phyloP scores from a whole-genome alignment of 768 basidiomycete species.

The Fibroporia radiculosa region DNA sequence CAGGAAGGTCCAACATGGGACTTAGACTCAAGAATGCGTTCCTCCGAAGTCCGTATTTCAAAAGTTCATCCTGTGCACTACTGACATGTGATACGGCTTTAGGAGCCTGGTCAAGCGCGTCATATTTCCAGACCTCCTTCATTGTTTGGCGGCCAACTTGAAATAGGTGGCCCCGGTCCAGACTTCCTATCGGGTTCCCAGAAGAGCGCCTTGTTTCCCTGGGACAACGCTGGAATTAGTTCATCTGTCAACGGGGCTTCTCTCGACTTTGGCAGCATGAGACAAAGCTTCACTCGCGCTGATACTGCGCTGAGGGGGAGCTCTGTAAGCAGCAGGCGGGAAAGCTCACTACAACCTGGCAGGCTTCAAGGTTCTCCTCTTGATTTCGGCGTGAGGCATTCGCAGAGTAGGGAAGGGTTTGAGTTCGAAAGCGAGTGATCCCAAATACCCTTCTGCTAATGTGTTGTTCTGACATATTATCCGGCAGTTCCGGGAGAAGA shows the following conservation, averaged over 20 bases:
- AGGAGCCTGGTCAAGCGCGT: slow-evolving; percentile 87
- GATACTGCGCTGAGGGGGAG: slow-evolving; percentile 48
- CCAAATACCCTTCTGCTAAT: slow-evolving; percentile 4
- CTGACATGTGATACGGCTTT: slow-evolving; percentile 1
- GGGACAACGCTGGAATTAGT: slow-evolving; percentile 71
- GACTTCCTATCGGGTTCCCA: slow-evolving; percentile 46
- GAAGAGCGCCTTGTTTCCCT: slow-evolving; percentile 68
- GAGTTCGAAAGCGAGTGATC: slow-evolving; percentile 50
- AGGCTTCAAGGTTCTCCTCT: slow-evolving; percentile 45
- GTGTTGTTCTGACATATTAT: background rate
- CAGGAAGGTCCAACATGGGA: slow-evolving; percentile 5
- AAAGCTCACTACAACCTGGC: slow-evolving; percentile 44
- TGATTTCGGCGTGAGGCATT: slow-evolving; percentile 25
- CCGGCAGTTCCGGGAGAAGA: slow-evolving; percentile 22
- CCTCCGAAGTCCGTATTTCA: slow-evolving; percentile 48
- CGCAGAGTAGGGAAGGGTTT: slow-evolving; percentile 54
- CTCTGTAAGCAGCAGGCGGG: slow-evolving; percentile 43
- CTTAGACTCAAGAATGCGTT: slow-evolving; percentile 28
- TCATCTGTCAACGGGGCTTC: slow-evolving; percentile 39
- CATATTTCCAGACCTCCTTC: slow-evolving; percentile 53
- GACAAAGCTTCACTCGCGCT: slow-evolving; percentile 41
- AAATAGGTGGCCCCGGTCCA: slow-evolving; percentile 27
- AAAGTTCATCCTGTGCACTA: too few relatives aligned
- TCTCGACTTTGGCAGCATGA: slow-evolving; percentile 32
- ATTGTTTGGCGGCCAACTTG: slow-evolving; percentile 41